A percentile compares a stretch with the other conserved stretches of the same genome.
These are phyloP conservation scores for Pueraria montana DNA, from an alignment of 306 rosid genomes.

Conservation along the genomic window DNA sequence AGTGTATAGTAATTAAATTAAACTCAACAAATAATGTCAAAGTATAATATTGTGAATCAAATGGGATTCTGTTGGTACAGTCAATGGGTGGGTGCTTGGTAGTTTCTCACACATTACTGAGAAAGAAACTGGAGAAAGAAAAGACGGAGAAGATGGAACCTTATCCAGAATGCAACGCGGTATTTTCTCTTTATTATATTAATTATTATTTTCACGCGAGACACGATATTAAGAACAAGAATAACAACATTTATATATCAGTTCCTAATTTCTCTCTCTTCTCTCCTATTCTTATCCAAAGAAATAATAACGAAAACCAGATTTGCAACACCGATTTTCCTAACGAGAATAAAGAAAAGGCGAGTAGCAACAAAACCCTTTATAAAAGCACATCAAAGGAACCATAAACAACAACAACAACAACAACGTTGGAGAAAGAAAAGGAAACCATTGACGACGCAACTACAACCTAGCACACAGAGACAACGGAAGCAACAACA, in stretches of 20 bases:
- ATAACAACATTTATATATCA: not conserved
- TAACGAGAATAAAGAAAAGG: slow-evolving; percentile 15
- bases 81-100: slow-evolving; percentile 38
- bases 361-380: slow-evolving; percentile 34
- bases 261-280: not conserved
- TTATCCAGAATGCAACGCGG: slow-evolving; percentile 64
- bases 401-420: slow-evolving; percentile 37
- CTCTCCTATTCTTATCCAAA: not conserved
- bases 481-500: not conserved
- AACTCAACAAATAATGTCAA: too few species aligned
- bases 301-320: not conserved
- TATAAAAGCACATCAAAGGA: slow-evolving; percentile 61
- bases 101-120: slow-evolving; percentile 8
- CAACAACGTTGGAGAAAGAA: not conserved
- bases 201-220: not conserved
- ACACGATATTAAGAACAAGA: not conserved
- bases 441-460: not conserved
- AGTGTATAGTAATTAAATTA: too few species aligned
- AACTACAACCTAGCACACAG: not conserved
- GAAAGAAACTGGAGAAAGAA: slow-evolving; percentile 36
- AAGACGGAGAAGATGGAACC: slow-evolving; percentile 46
- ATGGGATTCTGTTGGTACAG: not conserved
- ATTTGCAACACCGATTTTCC: not conserved
- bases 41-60: not conserved
- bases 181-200: not conserved